Evolutionary conservation across 1,284 basidiomycete species (phyloP).

Genomic region (Paramarasmius palmivorus): DNA sequence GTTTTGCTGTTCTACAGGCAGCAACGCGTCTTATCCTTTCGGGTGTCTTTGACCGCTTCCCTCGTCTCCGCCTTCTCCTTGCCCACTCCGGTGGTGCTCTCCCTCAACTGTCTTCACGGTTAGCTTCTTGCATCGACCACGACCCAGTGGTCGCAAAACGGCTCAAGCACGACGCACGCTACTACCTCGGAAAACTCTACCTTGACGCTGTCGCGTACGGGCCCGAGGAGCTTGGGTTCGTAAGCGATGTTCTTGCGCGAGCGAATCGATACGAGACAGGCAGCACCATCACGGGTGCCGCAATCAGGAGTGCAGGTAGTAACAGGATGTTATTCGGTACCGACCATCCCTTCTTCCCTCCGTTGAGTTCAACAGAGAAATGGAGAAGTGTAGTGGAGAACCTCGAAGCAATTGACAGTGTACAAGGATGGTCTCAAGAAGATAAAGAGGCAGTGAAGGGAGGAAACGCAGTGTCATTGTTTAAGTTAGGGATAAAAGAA

Average conservation of each 20-base stretch:
- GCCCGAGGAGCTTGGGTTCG: slow-evolving; percentile 78
- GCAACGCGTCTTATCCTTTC: slow-evolving; percentile 79
- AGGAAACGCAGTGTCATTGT: slow-evolving; percentile 69
- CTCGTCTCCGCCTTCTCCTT: slow-evolving; percentile 70
- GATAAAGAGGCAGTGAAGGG: slow-evolving; percentile 70
- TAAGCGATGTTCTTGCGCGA: slow-evolving; percentile 67
- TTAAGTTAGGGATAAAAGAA: slow-evolving; percentile 30
- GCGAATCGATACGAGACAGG: slow-evolving; percentile 51
- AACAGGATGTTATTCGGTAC: slow-evolving; percentile 79
- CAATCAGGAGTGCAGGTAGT: slow-evolving; percentile 45
- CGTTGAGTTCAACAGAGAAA: slow-evolving; percentile 63
- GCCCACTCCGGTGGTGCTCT: slow-evolving; percentile 86
- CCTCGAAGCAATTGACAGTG: slow-evolving; percentile 70
- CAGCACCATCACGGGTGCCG: slow-evolving; percentile 24
- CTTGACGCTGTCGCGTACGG: slow-evolving; percentile 86
- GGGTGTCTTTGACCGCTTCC: slow-evolving; percentile 78
- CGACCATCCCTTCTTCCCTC: slow-evolving; percentile 90
- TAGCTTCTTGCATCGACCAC: slow-evolving; percentile 82
- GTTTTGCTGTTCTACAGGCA: slow-evolving; percentile 54
- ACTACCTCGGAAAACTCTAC: slow-evolving; percentile 77
- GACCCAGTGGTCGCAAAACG: slow-evolving; percentile 77
- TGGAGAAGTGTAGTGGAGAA: slow-evolving; percentile 87
- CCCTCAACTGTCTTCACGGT: slow-evolving; percentile 76
- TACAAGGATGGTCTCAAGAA: slow-evolving; percentile 59
- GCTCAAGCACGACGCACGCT: slow-evolving; percentile 80